Percentiles rank a stretch among this genome's conserved stretches.
phyloP scores from a whole-genome alignment of 352 stramenopile species.

The Pythium dissotocum region DNA sequence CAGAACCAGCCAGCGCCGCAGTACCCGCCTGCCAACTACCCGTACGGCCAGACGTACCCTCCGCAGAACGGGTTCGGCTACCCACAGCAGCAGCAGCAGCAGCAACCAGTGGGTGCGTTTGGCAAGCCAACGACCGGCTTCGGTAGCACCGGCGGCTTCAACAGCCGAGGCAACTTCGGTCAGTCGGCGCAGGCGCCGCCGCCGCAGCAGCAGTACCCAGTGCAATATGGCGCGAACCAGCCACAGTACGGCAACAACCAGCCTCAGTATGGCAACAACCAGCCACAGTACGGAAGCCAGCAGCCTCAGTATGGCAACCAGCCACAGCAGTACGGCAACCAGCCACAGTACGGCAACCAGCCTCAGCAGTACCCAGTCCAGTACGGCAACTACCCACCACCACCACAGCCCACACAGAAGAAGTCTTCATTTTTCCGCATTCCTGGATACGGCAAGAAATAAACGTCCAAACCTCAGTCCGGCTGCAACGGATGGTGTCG shows the following conservation, averaged over 20 bases:
- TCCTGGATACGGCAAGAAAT: slow-evolving; percentile 77
- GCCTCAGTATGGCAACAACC: slow-evolving; percentile 25
- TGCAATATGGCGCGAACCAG: slow-evolving; percentile 20
- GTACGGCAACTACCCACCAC: slow-evolving; percentile 49
- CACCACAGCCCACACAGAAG: slow-evolving; percentile 52
- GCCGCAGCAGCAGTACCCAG: slow-evolving; percentile 19
- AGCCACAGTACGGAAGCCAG: slow-evolving; percentile 36
- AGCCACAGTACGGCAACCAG: slow-evolving; percentile 34
- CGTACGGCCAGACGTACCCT: slow-evolving; percentile 47
- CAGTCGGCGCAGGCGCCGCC: slow-evolving; percentile 9
- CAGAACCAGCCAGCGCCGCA: slow-evolving; percentile 17
- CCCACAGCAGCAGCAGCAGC: slow-evolving; percentile 20
- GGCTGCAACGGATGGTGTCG: slow-evolving; percentile 12
- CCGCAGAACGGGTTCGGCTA: slow-evolving; percentile 29
- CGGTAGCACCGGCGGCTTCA: slow-evolving; percentile 16
- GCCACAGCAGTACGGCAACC: slow-evolving; percentile 32
- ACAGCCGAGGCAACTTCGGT: slow-evolving; percentile 28
- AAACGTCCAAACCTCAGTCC: slow-evolving; percentile 5
- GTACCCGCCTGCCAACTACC: slow-evolving; percentile 45
- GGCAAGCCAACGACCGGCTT: slow-evolving; percentile 8
- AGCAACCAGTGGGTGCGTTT: slow-evolving; percentile 15
- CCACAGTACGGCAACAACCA: slow-evolving; percentile 31
- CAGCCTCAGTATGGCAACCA: slow-evolving; percentile 33
- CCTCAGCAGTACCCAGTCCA: slow-evolving; percentile 54
- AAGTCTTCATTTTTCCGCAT: slow-evolving; percentile 71